Percentiles rank a stretch among this genome's conserved stretches.
These are phyloP conservation scores for Epithemia pelagica DNA, from an alignment of 108 stramenopile genomes.

Conservation along the genomic window DNA sequence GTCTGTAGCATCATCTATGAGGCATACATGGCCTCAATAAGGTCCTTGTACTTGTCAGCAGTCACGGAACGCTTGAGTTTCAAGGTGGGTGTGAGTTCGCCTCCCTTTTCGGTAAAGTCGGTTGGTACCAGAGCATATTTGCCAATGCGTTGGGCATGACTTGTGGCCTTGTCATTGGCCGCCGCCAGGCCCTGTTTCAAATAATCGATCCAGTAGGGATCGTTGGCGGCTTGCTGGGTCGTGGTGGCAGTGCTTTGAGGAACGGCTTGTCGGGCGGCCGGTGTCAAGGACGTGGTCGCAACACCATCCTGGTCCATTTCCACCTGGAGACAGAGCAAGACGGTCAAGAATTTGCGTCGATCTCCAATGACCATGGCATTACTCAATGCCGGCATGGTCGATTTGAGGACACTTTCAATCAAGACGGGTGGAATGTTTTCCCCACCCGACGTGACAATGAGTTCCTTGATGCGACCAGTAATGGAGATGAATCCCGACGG, in stretches of 20 bases:
- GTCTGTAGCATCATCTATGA: no score
- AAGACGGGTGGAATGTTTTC: constrained; percentile 67
- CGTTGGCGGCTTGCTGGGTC: constrained; percentile 43
- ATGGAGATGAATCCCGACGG: constrained; percentile 18
- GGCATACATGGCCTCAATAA: constrained; percentile 31
- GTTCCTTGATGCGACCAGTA: constrained; percentile 41
- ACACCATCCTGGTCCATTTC: constrained; percentile 17
- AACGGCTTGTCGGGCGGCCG: constrained; percentile 38
- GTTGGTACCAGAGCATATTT: constrained; percentile 47
- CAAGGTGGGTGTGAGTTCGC: constrained; percentile 76
- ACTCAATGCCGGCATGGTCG: constrained; percentile 25
- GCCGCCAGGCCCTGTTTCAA: constrained; percentile 19
- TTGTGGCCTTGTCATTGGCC: constrained; percentile 32
- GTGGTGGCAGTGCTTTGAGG: no score
- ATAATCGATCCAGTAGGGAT: constrained; percentile 26
- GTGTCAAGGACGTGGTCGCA: constrained; percentile 33
- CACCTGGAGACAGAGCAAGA: constrained; percentile 20
- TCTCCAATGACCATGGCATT: constrained; percentile 59
- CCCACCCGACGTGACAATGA: constrained; percentile 68
- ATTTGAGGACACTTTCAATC: constrained; percentile 60
- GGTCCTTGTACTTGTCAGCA: constrained; percentile 43
- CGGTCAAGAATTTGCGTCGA: constrained; percentile 47
- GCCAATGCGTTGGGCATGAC: constrained; percentile 55
- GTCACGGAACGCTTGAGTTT: constrained; percentile 68
- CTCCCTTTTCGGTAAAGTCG: constrained; percentile 54